Base-by-base conservation (phyloP, 345 rosid genomes). In the Chamaenerion angustifolium region DNA sequence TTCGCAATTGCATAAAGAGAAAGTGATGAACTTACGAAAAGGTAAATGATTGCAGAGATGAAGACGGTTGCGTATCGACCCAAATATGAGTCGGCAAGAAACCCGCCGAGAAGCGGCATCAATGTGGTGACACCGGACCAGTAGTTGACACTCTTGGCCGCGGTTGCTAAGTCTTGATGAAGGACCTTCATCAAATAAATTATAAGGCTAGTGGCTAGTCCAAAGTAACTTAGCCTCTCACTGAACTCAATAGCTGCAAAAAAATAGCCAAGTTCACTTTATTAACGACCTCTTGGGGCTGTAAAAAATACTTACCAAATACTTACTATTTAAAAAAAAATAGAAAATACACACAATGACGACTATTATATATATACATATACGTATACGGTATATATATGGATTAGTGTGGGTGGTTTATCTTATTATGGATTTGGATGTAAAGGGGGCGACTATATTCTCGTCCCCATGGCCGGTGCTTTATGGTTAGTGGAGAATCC, bases 81-180 rank as follows among this genome's bases (percentile, higher is more conserved):
- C 0, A 69, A 46, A 70, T 71, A 73, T 18, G 77, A 59, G 53
- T 75, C 79, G 2, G 77, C 81, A 21, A 75, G 11, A 56, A 70
- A 75, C 2, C 68, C 81, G 1, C 85, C 85, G 10, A 67, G 12
- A 10, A 71, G 63, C 19, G 81, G 81, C 72, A 68, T 56, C 44
- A 73, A 7, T 15, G 85, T 61, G 14, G 81, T 59, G 51, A 70
- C 79, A 11, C 81, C 85, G 4, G 64, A 3, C 85, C 85, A 79
- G 56, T 62, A 72, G 54, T 75, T 79, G 25, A 76, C 77, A 46
- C 51, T 66, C 58, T 67, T 76, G 1, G 77, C 77, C 0, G 79
- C 79, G 6, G 73, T 66, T 45, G 48, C 42, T 6, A 79, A 56
- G 63, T 75, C 77, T 61, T 75, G 64, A 17, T 73, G 73, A 12